Evolutionary conservation across 2,329 filamentous ascomycete genomes (phyloP).

Genomic region (Aureobasidium zeae): DNA sequence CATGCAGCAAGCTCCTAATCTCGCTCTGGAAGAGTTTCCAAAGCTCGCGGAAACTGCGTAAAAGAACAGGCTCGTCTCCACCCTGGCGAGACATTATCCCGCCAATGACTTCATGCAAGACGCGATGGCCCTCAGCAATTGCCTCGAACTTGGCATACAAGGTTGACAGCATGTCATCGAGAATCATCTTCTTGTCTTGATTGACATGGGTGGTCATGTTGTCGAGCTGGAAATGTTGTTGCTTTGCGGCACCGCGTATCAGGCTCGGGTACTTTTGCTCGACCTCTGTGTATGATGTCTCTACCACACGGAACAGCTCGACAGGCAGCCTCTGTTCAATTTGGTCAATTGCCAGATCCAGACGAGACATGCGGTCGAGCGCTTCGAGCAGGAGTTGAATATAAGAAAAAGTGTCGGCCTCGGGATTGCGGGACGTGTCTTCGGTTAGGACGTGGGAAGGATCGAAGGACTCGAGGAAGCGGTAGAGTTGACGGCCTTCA

Average conservation of each 20-base stretch:
- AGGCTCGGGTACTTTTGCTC: conserved; percentile 87
- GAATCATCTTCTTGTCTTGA: conserved; percentile 64
- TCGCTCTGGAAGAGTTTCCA: conserved; percentile 99
- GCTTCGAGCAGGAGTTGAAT: conserved; percentile 80
- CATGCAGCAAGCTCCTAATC: conserved; percentile 86
- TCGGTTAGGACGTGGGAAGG: conserved; percentile 56
- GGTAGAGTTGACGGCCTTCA: conserved; percentile 47
- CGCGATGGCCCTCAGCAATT: conserved; percentile 88
- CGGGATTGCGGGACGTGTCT: conserved; percentile 85
- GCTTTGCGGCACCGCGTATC: conserved; percentile 42
- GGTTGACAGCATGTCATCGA: conserved; percentile 85
- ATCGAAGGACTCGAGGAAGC: conserved; percentile 50
- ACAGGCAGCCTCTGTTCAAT: conserved; percentile 90
- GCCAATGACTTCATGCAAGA: conserved; percentile 85
- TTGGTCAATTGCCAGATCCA: conserved; percentile 78
- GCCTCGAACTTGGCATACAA: conserved; percentile 95
- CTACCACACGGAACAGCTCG: conserved; percentile 86
- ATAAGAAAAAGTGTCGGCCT: conserved; percentile 92
- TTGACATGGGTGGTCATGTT: conserved; percentile 26
- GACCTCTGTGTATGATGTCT: conserved; percentile 88
- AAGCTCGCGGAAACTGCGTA: conserved; percentile 86
- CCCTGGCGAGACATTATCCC: conserved; percentile 79
- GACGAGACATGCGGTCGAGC: conserved; percentile 75
- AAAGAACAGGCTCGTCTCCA: conserved; percentile 50
- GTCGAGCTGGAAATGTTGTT: conserved; percentile 40